A percentile compares a stretch with the other conserved stretches of the same genome.
These are phyloP conservation scores for Uncinocarpus reesii DNA, from an alignment of 2,329 filamentous ascomycete genomes.

Conservation along the genomic window DNA sequence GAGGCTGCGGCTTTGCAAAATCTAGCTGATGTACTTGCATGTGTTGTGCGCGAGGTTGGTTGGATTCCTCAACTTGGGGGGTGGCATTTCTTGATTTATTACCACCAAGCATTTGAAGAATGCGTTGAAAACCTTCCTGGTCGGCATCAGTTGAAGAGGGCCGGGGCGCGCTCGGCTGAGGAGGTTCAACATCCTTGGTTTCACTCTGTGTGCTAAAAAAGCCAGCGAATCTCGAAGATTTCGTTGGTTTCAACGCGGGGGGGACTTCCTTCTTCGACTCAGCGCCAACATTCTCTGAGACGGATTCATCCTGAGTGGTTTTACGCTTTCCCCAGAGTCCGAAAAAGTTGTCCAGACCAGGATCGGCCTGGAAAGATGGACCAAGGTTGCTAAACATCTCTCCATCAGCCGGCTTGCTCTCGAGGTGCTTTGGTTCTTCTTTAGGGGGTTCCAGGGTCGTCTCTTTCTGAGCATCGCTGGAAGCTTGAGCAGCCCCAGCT, in stretches of 20 bases:
- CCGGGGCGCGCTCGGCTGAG: slow-evolving; percentile 30
- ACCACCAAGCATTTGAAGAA: slow-evolving; percentile 69
- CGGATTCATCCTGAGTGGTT: slow-evolving; percentile 31
- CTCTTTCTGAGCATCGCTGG: slow-evolving; percentile 38
- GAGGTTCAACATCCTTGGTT: slow-evolving; percentile 32
- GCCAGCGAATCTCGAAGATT: slow-evolving; percentile 76
- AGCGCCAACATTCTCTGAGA: slow-evolving; percentile 25
- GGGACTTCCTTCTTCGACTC: slow-evolving; percentile 32
- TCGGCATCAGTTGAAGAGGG: slow-evolving; percentile 51
- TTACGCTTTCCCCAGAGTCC: slow-evolving; percentile 47
- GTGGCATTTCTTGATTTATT: slow-evolving; percentile 38
- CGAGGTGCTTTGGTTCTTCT: slow-evolving; percentile 33
- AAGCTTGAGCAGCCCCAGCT: slow-evolving; percentile 42
- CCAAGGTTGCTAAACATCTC: slow-evolving; percentile 47
- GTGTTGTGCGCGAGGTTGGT: slow-evolving; percentile 25
- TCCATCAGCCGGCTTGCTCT: slow-evolving; percentile 34
- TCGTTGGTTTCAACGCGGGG: slow-evolving; percentile 50
- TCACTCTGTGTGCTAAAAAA: slow-evolving; percentile 58
- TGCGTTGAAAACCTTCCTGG: slow-evolving; percentile 72
- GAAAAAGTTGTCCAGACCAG: slow-evolving; percentile 70
- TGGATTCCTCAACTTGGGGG: slow-evolving; percentile 33
- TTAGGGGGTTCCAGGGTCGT: slow-evolving; percentile 21
- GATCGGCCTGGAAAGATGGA: slow-evolving; percentile 54
- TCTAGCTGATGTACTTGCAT: slow-evolving; percentile 16
- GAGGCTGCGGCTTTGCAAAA: slow-evolving; percentile 22